Percentiles rank a stretch among this genome's conserved stretches.
phyloP scores from a whole-genome alignment of 345 rosid species.

The Erysimum cheiranthoides region DNA sequence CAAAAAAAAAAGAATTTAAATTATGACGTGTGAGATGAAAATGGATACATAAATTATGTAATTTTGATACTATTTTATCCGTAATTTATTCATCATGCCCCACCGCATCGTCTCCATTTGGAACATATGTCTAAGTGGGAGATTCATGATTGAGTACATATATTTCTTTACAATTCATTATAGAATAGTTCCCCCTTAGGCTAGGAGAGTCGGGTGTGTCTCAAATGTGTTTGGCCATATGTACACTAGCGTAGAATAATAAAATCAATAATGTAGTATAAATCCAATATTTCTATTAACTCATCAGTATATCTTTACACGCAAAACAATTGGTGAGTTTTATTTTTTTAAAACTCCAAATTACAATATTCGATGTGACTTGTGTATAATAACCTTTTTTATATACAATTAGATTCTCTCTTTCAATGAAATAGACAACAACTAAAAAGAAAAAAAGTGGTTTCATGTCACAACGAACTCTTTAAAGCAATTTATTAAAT shows the following conservation, averaged over 20 bases:
- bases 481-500: background rate
- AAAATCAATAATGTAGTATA: background rate
- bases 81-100: too few relatives aligned
- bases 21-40: too few relatives aligned
- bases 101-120: background rate
- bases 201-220: background rate
- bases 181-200: background rate
- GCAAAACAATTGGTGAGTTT: background rate
- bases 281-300: background rate
- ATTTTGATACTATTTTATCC: too few relatives aligned
- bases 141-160: background rate
- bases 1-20: too few relatives aligned
- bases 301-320: conserved; percentile 1
- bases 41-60: too few relatives aligned
- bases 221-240: background rate
- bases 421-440: background rate
- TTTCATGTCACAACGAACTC: conserved; percentile 25
- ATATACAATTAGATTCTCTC: background rate
- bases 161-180: background rate
- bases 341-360: background rate
- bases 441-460: background rate
- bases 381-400: background rate
- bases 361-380: background rate
- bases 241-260: background rate
- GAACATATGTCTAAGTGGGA: background rate